These are phyloP conservation scores for Rhododendron molle DNA, from an alignment of 148 eudicot species.

Conservation along the genomic window DNA sequence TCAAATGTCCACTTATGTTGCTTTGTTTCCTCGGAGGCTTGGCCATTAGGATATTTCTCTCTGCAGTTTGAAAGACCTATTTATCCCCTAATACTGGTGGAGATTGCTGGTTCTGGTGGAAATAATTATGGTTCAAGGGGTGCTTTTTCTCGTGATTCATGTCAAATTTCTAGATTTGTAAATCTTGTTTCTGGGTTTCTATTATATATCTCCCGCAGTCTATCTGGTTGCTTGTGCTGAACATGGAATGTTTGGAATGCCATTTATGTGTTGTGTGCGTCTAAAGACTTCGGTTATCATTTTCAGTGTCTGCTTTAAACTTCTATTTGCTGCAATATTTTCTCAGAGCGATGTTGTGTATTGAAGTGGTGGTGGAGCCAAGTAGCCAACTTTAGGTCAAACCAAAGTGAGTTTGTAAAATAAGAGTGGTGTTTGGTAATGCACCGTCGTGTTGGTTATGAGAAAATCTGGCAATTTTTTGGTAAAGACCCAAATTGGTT, in stretches of 20 bases:
- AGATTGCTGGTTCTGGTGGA: slow-evolving; percentile 15
- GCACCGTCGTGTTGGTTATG: neutral
- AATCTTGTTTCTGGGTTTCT: slow-evolving; percentile 1
- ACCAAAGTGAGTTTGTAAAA: neutral
- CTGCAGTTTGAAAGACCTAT: slow-evolving; percentile 14
- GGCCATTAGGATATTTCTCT: slow-evolving; percentile 5
- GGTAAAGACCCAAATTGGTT: no score
- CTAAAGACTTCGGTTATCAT: neutral
- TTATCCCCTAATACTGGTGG: slow-evolving; percentile 3
- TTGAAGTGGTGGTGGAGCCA: neutral
- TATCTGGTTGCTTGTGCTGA: neutral
- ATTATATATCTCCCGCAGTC: neutral
- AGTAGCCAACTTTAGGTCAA: neutral
- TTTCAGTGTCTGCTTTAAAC: neutral
- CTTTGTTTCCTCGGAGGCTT: slow-evolving; percentile 11
- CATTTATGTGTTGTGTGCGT: neutral
- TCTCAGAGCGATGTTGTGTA: neutral
- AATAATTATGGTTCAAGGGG: neutral
- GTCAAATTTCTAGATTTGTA: slow-evolving; percentile 5
- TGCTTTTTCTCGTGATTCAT: neutral
- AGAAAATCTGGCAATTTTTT: neutral
- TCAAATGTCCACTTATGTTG: slow-evolving; percentile 14
- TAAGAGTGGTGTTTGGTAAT: no score
- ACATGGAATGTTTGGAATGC: neutral
- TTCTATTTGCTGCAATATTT: neutral